Conservation (phyloP, 371 early-diverging fungal species). For the Mortierella sp. region DNA sequence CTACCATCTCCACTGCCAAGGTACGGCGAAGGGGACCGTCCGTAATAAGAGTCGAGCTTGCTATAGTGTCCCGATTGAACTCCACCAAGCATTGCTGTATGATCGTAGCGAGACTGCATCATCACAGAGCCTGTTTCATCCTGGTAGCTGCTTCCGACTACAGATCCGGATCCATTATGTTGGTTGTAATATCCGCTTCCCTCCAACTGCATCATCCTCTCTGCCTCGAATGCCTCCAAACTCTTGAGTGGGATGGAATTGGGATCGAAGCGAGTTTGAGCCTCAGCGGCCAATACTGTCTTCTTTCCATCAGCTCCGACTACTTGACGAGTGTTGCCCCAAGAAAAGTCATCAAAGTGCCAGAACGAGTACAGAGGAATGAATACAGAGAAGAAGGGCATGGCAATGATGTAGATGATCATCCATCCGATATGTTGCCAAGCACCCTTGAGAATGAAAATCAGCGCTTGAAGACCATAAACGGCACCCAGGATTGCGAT, state of each 20-base stretch:
- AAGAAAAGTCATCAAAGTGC: constrained; percentile 98
- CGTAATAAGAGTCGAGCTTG: constrained; percentile 37
- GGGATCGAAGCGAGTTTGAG: constrained; percentile 66
- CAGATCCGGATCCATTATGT: constrained; percentile 38
- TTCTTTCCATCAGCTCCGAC: constrained; percentile 84
- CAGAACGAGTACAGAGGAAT: constrained; percentile 93
- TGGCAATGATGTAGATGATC: constrained; percentile 89
- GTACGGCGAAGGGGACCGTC: constrained; percentile 33
- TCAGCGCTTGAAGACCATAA: constrained; percentile 87
- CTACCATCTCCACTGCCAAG: constrained; percentile 20
- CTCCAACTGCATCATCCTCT: constrained; percentile 36
- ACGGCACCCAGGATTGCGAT: constrained; percentile 74
- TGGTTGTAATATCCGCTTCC: constrained; percentile 35
- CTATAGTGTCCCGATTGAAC: constrained; percentile 49
- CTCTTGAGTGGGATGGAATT: constrained; percentile 62
- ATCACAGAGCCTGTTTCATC: constrained; percentile 30
- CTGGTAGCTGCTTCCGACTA: constrained; percentile 40
- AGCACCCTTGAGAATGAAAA: constrained; percentile 87
- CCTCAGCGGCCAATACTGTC: constrained; percentile 62
- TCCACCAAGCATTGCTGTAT: constrained; percentile 30
- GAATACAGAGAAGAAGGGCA: constrained; percentile 86
- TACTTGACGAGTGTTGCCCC: constrained; percentile 97
- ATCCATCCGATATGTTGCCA: constrained; percentile 97
- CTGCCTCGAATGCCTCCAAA: constrained; percentile 51
- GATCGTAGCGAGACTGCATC: constrained; percentile 33